Evolutionary conservation across 768 basidiomycete genomes (phyloP), one percentile per base, ranked within the genome.

Genomic region (Suillus discolor): DNA sequence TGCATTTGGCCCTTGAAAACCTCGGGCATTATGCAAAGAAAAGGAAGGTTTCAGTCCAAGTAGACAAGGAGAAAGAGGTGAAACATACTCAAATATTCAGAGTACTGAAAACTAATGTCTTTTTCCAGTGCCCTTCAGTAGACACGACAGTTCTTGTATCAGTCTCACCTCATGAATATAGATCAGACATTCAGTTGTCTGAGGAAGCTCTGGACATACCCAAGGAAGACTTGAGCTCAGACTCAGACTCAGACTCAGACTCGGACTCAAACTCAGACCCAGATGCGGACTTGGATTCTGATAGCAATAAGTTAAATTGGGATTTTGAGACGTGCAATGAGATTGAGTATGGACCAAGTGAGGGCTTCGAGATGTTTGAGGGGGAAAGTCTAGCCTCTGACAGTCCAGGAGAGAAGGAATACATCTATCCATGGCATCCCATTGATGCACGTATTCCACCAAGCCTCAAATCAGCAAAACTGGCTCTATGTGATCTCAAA

Each of bases 1-100:
- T 41, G 23, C 60, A 15, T 15, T 39, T 15, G 16, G 60, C 60
- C 60, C 38, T 61, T 61, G 60, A 61, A 41, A 61, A 61, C 41
- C 60, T 61, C 18, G n/a, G 38, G 36, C 20, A 39, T 15, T 25
- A 23, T 38, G 60, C 41, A 61, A 61, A 61, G 60, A 61, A 61
- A 11, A 42, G 41, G 28, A 61, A 61, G 23, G n/a, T 54, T 31
- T 54, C 53, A 54, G 53, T 5, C 15, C 28, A 54, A 5, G 28
- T 5, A 54, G 31, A 54, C 28, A 54, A 54, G 53, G 53, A 20
- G 31, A 54, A 54, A 13, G 6, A 54, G 53, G 31, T 53, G 16
- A 34, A 18, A 54, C 53, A 18, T 31, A 54, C 53, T 54, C 16
- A 54, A 34, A 54, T 31, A 54, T 49, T 49, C 16, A 1, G 47